These are phyloP conservation scores for Blastomyces emzantsi DNA, from an alignment of 2,329 filamentous ascomycete species.

Conservation along the genomic window DNA sequence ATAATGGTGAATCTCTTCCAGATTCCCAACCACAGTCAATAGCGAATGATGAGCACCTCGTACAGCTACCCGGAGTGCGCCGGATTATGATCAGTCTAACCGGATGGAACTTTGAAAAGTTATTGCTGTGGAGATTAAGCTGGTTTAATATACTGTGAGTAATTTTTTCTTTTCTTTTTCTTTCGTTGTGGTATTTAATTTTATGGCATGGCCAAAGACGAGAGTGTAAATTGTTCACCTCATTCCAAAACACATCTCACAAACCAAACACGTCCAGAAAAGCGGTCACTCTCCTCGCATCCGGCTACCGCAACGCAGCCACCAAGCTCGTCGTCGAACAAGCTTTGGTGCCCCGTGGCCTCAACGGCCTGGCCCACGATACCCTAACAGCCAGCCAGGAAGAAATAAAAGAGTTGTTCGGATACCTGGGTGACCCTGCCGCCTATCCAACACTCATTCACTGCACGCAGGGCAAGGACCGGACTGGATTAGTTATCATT, in stretches of 20 bases:
- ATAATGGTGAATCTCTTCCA: neutral
- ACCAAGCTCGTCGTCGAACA: constrained; percentile 60
- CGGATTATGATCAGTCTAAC: constrained; percentile 67
- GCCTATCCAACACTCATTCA: constrained; percentile 63
- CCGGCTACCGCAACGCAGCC: constrained; percentile 60
- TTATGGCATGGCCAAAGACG: neutral
- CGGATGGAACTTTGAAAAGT: constrained; percentile 59
- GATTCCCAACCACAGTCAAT: constrained; percentile 33
- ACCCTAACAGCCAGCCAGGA: constrained; percentile 58
- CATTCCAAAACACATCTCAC: neutral
- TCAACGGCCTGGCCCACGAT: constrained; percentile 60
- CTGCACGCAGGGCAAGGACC: constrained; percentile 85
- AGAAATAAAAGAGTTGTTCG: constrained; percentile 61
- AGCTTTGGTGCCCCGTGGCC: constrained; percentile 62
- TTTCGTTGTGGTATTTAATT: neutral
- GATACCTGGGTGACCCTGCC: constrained; percentile 46
- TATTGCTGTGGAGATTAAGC: constrained; percentile 57
- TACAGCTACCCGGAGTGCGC: constrained; percentile 53
- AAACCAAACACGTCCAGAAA: constrained; percentile 34
- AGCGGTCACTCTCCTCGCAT: constrained; percentile 53
- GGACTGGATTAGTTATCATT: constrained; percentile 63
- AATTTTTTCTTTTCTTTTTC: neutral
- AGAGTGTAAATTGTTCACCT: too few species aligned
- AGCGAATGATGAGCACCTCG: constrained; percentile 45
- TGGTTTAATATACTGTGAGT: constrained; percentile 57